Evolutionary conservation across 2,329 filamentous ascomycete genomes (phyloP).

Genomic region (Xylaria sp.): DNA sequence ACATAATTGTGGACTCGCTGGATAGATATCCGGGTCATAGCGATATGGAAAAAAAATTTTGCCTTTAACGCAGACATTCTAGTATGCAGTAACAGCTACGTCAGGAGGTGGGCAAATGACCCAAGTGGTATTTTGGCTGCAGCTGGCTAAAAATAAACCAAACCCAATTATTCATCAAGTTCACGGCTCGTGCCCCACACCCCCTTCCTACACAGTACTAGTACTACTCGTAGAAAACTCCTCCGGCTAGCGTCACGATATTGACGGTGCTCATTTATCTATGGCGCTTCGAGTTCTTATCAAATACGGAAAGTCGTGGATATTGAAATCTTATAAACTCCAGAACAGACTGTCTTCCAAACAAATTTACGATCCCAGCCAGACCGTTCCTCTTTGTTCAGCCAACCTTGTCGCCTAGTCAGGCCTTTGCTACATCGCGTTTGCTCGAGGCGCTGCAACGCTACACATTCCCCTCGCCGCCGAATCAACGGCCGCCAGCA

Average conservation of each 20-base stretch:
- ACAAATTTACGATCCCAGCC: not conserved
- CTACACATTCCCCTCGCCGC: slow-evolving; percentile 21
- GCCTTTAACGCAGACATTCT: slow-evolving; percentile 1
- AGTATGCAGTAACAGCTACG: not conserved
- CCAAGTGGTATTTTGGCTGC: not conserved
- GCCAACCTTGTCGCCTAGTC: no score
- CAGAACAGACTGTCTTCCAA: not conserved
- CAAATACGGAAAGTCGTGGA: not conserved
- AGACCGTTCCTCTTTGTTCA: not conserved
- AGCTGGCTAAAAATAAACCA: slow-evolving; percentile 25
- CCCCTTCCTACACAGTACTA: not conserved
- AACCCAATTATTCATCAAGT: slow-evolving; percentile 8
- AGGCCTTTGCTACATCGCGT: slow-evolving; percentile 11
- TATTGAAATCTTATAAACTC: not conserved
- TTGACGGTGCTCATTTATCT: not conserved
- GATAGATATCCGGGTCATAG: not conserved
- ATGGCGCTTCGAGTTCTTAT: not conserved
- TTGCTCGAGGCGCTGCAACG: slow-evolving; percentile 19
- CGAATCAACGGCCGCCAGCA: slow-evolving; percentile 37
- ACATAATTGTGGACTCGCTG: not conserved
- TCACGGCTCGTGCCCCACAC: not conserved
- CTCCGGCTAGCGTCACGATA: not conserved
- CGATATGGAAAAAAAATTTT: not conserved
- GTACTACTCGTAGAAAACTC: not conserved
- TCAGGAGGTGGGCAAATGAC: not conserved